Percentiles rank a stretch among this genome's conserved stretches.
Conservation (phyloP, 1,284 basidiomycete species). For the Austroboletus niveus region DNA sequence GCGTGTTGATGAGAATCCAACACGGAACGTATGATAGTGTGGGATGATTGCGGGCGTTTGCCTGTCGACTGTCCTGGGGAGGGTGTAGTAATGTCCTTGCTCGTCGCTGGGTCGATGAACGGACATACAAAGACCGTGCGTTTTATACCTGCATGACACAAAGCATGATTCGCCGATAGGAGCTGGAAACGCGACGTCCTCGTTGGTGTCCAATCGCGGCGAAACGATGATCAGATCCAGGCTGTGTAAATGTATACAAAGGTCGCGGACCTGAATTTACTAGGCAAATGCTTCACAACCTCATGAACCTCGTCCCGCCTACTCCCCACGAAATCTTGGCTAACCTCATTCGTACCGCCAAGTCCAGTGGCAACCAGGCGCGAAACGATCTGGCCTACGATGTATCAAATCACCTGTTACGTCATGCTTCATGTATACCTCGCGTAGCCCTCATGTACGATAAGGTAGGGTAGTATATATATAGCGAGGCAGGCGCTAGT, state of each 20-base stretch:
- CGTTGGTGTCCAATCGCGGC: constrained; percentile 13
- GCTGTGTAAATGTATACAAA: background rate
- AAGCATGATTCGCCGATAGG: constrained; percentile 9
- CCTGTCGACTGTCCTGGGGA: background rate
- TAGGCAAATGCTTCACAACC: too few species aligned
- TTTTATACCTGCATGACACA: constrained; percentile 28
- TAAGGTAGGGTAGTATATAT: too few species aligned
- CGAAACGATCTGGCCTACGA: too few species aligned
- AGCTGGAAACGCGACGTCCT: constrained; percentile 22
- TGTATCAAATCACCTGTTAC: too few species aligned
- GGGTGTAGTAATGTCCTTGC: background rate
- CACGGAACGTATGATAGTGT: constrained; percentile 4
- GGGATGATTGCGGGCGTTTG: constrained; percentile 9
- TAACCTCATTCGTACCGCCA: too few species aligned
- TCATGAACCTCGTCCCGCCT: too few species aligned
- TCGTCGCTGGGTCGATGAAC: constrained; percentile 13
- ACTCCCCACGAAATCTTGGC: too few species aligned
- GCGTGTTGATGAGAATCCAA: constrained; percentile 18
- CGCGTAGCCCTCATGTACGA: too few species aligned
- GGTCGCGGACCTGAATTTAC: background rate
- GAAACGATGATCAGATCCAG: background rate
- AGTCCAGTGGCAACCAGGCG: too few species aligned
- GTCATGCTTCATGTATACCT: too few species aligned
- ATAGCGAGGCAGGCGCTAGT: too few species aligned
- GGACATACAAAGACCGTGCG: background rate